Conservation (phyloP, 495 filamentous ascomycete species). For the Hypoxylon fragiforme region DNA sequence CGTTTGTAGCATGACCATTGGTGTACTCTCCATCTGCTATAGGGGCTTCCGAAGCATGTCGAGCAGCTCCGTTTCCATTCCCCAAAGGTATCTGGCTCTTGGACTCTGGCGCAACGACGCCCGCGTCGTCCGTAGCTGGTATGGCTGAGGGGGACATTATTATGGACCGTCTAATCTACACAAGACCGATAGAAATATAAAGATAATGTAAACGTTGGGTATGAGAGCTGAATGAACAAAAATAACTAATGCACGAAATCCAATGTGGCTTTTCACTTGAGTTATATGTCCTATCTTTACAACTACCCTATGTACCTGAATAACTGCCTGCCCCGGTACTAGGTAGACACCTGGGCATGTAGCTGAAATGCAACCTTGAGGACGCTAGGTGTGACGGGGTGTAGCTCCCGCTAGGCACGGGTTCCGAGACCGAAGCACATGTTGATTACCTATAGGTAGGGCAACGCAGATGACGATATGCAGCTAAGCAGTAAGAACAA, state of each 20-base stretch:
- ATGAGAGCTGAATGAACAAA: neutral
- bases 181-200: neutral
- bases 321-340: no score
- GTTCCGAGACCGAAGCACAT: constrained; percentile 13
- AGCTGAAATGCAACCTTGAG: no score
- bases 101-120: constrained; percentile 1
- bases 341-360: no score
- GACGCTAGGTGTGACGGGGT: no score
- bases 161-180: neutral
- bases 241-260: constrained; percentile 1
- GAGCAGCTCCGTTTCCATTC: constrained; percentile 3
- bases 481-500: neutral
- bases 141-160: constrained; percentile 4
- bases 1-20: neutral
- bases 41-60: neutral
- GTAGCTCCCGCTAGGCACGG: neutral
- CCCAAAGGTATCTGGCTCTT: neutral
- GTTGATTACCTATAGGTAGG: neutral
- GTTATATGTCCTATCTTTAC: no score
- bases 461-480: neutral
- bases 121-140: neutral
- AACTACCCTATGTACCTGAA: constrained; percentile 3
- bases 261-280: neutral
- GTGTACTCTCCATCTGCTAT: neutral
- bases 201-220: neutral